Conservation (phyloP, 1,284 basidiomycete genomes). For the Microbotryomycetes sp. region DNA sequence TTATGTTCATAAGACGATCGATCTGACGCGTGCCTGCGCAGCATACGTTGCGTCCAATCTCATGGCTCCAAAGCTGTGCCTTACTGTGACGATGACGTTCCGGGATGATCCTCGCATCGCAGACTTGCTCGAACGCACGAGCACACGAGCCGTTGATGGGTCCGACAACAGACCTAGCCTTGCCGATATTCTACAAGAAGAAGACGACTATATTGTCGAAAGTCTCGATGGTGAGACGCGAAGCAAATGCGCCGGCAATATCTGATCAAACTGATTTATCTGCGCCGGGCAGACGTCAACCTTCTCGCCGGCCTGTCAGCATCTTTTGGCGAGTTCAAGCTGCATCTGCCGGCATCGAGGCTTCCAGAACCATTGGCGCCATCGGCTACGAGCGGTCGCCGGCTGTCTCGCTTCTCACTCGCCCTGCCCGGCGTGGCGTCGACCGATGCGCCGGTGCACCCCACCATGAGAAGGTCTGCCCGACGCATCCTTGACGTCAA, state of each 20-base stretch:
- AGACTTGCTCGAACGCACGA: constrained; percentile 1
- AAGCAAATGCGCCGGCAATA: not conserved
- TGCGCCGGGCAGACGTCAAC: constrained; percentile 14
- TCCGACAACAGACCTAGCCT: not conserved
- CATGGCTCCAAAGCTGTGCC: constrained; percentile 4
- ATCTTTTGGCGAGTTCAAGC: not conserved
- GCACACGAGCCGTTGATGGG: not conserved
- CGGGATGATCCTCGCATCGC: constrained; percentile 19
- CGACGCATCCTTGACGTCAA: constrained; percentile 4
- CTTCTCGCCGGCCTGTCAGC: constrained; percentile 11
- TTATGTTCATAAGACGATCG: too few relatives aligned
- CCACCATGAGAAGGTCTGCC: constrained; percentile 12
- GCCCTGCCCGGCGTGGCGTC: not conserved
- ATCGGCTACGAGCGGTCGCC: not conserved
- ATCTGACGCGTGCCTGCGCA: not conserved
- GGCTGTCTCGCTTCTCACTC: not conserved
- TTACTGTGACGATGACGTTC: constrained; percentile 17
- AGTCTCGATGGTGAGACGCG: constrained; percentile 8
- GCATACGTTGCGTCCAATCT: constrained; percentile 10
- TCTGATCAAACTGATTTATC: not conserved
- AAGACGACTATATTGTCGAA: constrained; percentile 28
- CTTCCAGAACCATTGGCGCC: constrained; percentile 6
- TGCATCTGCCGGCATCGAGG: constrained; percentile 21
- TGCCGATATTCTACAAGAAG: not conserved
- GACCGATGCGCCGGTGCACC: constrained; percentile 1